Conservation (phyloP, 345 rosid species). For the Theobroma cacao region DNA sequence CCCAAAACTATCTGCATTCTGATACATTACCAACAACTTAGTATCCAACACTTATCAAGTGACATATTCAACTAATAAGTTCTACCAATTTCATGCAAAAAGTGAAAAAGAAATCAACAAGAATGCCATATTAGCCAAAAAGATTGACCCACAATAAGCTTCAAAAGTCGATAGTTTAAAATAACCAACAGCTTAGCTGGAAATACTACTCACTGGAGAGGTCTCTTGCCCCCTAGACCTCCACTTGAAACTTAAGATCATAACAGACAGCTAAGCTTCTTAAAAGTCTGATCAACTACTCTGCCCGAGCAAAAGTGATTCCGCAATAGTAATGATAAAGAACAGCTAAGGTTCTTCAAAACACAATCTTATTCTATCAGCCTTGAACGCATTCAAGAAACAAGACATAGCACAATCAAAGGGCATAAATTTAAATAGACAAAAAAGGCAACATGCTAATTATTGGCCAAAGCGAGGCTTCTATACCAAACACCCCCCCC, state of each 20-base stretch:
- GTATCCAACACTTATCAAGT: background rate
- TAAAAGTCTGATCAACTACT: background rate
- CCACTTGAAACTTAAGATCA: too few species aligned
- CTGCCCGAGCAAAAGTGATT: background rate
- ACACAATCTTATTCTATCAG: too few species aligned
- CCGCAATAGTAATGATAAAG: background rate
- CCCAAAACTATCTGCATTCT: background rate
- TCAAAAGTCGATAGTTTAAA: too few species aligned
- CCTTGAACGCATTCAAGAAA: background rate
- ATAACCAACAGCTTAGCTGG: too few species aligned
- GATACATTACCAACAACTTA: background rate
- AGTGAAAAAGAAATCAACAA: background rate
- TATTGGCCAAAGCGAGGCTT: too few species aligned
- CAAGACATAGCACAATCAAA: background rate
- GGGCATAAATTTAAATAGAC: background rate
- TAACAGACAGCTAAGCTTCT: background rate
- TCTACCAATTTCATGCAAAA: background rate
- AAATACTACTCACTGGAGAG: too few species aligned
- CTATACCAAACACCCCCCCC: too few species aligned
- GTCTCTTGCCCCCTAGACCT: too few species aligned
- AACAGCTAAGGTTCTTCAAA: too few species aligned
- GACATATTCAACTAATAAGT: background rate
- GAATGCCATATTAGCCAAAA: too few species aligned
- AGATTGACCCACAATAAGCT: too few species aligned
- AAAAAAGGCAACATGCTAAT: background rate